Evolutionary conservation across 2,329 filamentous ascomycete genomes (phyloP).

Genomic region (Aureobasidium namibiae): DNA sequence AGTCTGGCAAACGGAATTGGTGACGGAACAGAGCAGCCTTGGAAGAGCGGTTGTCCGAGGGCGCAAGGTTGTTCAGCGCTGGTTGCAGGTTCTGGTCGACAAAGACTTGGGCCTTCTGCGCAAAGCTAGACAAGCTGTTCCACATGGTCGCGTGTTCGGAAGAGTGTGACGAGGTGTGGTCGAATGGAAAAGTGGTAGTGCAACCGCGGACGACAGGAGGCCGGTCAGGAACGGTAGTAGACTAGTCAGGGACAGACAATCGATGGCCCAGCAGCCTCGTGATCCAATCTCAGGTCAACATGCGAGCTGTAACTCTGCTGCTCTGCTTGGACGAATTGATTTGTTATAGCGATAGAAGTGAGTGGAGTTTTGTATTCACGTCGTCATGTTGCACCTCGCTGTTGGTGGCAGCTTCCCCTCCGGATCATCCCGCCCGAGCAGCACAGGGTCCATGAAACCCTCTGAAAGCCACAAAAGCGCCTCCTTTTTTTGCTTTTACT

Average conservation of each 20-base stretch:
- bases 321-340: background rate
- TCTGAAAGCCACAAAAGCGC: background rate
- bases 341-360: background rate
- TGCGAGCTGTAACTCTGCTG: background rate
- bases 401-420: background rate
- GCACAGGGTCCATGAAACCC: background rate
- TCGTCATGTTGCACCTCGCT: background rate
- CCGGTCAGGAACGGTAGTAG: background rate
- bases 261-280: background rate
- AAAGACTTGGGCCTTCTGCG: conserved; percentile 91
- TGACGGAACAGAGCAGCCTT: conserved; percentile 90
- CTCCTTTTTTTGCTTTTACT: background rate
- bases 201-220: background rate
- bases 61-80: conserved; percentile 50
- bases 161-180: background rate
- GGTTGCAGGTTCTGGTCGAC: conserved; percentile 74
- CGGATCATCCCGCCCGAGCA: background rate
- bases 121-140: conserved; percentile 65
- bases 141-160: conserved; percentile 39
- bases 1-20: conserved; percentile 89
- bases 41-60: conserved; percentile 69
- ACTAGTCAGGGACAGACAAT: background rate
- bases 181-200: background rate
- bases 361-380: background rate
- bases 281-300: background rate